Base-by-base conservation (phyloP, 164 flowering plant genomes). In the Santalum album region DNA sequence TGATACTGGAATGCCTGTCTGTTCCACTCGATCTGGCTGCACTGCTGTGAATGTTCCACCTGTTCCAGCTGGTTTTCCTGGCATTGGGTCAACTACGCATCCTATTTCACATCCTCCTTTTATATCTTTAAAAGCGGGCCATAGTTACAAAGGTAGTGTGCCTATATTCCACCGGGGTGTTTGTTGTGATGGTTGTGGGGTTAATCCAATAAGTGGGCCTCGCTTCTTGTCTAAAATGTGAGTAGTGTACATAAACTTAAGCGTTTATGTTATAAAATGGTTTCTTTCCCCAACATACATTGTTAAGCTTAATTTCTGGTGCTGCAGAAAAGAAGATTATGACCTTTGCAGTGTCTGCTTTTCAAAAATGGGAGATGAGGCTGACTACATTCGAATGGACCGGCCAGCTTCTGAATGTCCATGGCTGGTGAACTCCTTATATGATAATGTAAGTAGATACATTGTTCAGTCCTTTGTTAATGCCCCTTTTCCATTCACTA, bases 161-260 rank as follows among this genome's bases (percentile, higher is more conserved):
- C 75, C 67, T 32, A 59, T 75, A 7, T 79, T 87, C 67, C 99
- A 92, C 58, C 73, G 55, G 45, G 96, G 96, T 50, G 69, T 92
- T 51, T 72, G 53, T 1, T 92, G 99, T 58, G 97, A 89, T 78
- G 92, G 83, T 18, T 92, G 99, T 72, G 95, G 88, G 12, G 79
- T 73, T 59, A 68, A 73, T 72, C 99, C 99, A 10, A 89, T 92
- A 17, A 72, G 72, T 53, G 99, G 99, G 11, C 81, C 91, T 32
- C 81, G 99, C 12, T 89, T 69, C 76, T 85, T 85, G 67, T 92
- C 99, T 9, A 77, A 72, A 85, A 86, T 82, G 99, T 92, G 81
- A 77, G 94, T 35, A 54, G 35, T 25, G 40, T 26, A n/a, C n/a
- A n/a, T n/a, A n/a, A n/a, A n/a, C n/a, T n/a, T n/a, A n/a, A n/a